phyloP scores from a whole-genome alignment of 2,329 filamentous ascomycete genomes.

The Colletotrichum sidae region DNA sequence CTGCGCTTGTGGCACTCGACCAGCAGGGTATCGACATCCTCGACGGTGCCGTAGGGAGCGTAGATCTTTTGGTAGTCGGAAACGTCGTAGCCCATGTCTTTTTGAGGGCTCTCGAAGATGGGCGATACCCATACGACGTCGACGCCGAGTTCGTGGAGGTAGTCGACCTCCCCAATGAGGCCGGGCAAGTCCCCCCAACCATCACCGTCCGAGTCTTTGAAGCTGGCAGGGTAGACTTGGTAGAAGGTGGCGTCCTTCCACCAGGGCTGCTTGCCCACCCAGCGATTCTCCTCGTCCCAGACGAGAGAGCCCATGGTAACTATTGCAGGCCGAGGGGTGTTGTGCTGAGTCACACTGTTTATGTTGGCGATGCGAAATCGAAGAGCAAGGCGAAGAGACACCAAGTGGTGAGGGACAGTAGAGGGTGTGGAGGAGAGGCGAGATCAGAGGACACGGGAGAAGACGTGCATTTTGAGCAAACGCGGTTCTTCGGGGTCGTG shows the following conservation, averaged over 20 bases:
- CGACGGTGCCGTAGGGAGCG: slow-evolving; percentile 73
- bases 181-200: slow-evolving; percentile 75
- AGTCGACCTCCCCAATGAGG: slow-evolving; percentile 73
- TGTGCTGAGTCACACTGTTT: background rate
- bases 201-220: slow-evolving; percentile 68
- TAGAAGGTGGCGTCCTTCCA: slow-evolving; percentile 61
- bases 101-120: slow-evolving; percentile 67
- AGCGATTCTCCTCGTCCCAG: slow-evolving; percentile 46
- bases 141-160: slow-evolving; percentile 70
- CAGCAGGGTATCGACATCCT: slow-evolving; percentile 75
- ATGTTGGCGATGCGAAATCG: background rate
- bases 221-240: slow-evolving; percentile 69
- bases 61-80: slow-evolving; percentile 76
- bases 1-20: slow-evolving; percentile 66
- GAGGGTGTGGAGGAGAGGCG: background rate
- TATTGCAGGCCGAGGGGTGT: background rate
- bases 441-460: slow-evolving; percentile 15
- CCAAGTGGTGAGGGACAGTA: background rate
- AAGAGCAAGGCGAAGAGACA: background rate
- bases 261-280: slow-evolving; percentile 52
- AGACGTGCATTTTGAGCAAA: slow-evolving; percentile 28
- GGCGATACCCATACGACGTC: slow-evolving; percentile 71
- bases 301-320: slow-evolving; percentile 48
- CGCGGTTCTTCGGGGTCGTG: slow-evolving; percentile 4
- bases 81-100: slow-evolving; percentile 81